phyloP scores from a whole-genome alignment of 768 basidiomycete genomes.

The Lanmaoa rubissima region DNA sequence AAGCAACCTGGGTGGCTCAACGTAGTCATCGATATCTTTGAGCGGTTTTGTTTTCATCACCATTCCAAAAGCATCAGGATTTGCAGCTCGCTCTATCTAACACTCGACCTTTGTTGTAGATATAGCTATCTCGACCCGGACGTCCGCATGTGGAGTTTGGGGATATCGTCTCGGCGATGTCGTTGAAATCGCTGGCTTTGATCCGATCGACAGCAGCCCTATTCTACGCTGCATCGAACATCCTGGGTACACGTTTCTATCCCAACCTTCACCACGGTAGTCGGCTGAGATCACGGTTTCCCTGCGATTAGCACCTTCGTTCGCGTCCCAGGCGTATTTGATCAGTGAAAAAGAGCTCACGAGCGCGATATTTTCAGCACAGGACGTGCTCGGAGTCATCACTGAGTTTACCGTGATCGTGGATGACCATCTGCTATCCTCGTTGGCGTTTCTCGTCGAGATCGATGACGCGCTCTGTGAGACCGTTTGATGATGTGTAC shows the following conservation, averaged over 20 bases:
- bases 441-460: conserved; percentile 13
- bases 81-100: background rate
- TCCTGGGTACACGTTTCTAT: conserved; percentile 9
- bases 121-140: conserved; percentile 13
- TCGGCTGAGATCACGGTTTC: background rate
- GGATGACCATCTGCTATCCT: conserved; percentile 7
- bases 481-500: background rate
- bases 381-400: conserved; percentile 11
- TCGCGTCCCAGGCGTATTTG: background rate
- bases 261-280: background rate
- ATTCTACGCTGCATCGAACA: conserved; percentile 22
- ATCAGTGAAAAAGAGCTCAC: conserved; percentile 15
- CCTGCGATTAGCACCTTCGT: conserved; percentile 4
- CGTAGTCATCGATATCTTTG: conserved; percentile 14
- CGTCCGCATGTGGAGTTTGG: conserved; percentile 14
- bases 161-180: conserved; percentile 24
- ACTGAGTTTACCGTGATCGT: conserved; percentile 19
- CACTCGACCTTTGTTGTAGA: conserved; percentile 3
- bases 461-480: conserved; percentile 8
- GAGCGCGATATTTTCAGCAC: conserved; percentile 10
- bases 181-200: conserved; percentile 17
- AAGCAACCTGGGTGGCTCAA: conserved; percentile 16
- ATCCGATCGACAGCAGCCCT: conserved; percentile 19
- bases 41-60: conserved; percentile 17
- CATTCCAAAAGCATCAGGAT: conserved; percentile 13